Evolutionary conservation across 805 yeast genomes (phyloP).

Genomic region (Pichia eremophila): DNA sequence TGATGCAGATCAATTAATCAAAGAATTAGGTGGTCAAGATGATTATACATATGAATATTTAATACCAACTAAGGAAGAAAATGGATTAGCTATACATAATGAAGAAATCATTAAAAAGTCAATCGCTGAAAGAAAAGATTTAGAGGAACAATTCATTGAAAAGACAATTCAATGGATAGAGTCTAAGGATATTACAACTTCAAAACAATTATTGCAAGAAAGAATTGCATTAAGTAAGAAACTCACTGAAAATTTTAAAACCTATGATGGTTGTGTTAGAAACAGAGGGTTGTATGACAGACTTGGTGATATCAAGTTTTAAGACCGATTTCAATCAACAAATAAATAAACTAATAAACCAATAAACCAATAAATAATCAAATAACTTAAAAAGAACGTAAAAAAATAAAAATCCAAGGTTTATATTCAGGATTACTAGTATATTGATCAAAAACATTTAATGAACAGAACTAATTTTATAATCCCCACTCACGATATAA

Average conservation of each 20-base stretch:
- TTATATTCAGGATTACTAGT: not conserved
- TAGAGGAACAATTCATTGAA: conserved; percentile 46
- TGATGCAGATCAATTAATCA: conserved; percentile 51
- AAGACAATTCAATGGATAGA: conserved; percentile 77
- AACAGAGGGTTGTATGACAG: conserved; percentile 74
- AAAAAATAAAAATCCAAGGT: not conserved
- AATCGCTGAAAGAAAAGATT: conserved; percentile 38
- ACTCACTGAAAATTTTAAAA: conserved; percentile 54
- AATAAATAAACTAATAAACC: no score
- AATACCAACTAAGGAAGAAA: conserved; percentile 51
- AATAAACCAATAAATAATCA: not conserved
- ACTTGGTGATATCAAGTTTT: conserved; percentile 35
- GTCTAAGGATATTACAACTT: conserved; percentile 41
- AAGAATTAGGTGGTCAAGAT: conserved; percentile 68
- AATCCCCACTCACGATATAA: no score
- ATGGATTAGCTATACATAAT: conserved; percentile 36
- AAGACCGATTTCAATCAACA: not conserved
- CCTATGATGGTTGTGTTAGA: conserved; percentile 74
- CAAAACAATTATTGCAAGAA: conserved; percentile 40
- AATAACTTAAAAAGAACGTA: not conserved
- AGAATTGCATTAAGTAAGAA: conserved; percentile 43
- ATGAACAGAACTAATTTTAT: not conserved
- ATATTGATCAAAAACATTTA: not conserved
- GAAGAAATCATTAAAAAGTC: conserved; percentile 26
- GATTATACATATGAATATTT: conserved; percentile 48